These are phyloP conservation scores for Kwoniella botswanensis DNA, from an alignment of 768 basidiomycete genomes.

Conservation along the genomic window DNA sequence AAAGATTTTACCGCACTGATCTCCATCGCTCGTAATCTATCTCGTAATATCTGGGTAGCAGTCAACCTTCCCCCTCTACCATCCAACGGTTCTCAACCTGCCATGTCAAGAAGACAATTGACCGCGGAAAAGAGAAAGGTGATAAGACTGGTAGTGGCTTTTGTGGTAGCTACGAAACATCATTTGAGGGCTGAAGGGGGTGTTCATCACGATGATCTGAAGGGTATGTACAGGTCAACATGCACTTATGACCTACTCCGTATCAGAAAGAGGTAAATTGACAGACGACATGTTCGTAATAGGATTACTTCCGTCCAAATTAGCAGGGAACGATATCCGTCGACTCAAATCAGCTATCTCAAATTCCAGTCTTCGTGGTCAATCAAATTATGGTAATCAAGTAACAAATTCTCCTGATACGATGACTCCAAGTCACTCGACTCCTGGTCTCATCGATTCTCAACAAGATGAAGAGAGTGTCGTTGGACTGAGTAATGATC, in stretches of 20 bases:
- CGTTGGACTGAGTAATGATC: conserved; percentile 17
- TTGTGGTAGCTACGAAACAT: conserved; percentile 75
- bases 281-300: no score
- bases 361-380: background rate
- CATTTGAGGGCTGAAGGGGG: conserved; percentile 62
- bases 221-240: conserved; percentile 55
- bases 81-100: conserved; percentile 53
- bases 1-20: conserved; percentile 77
- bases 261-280: no score
- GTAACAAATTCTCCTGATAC: conserved; percentile 13
- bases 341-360: conserved; percentile 20
- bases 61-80: conserved; percentile 64
- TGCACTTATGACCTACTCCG: background rate
- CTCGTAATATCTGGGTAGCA: conserved; percentile 53
- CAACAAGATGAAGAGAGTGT: conserved; percentile 32
- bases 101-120: conserved; percentile 46
- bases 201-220: conserved; percentile 80
- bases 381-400: background rate
- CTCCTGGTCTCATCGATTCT: background rate
- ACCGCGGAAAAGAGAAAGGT: conserved; percentile 67
- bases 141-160: conserved; percentile 71
- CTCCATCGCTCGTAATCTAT: conserved; percentile 62
- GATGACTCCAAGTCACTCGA: conserved; percentile 8
- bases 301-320: conserved; percentile 65
- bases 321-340: conserved; percentile 33